Evolutionary conservation across 2,329 filamentous ascomycete genomes (phyloP).

Genomic region (Aspergillus alliaceus): DNA sequence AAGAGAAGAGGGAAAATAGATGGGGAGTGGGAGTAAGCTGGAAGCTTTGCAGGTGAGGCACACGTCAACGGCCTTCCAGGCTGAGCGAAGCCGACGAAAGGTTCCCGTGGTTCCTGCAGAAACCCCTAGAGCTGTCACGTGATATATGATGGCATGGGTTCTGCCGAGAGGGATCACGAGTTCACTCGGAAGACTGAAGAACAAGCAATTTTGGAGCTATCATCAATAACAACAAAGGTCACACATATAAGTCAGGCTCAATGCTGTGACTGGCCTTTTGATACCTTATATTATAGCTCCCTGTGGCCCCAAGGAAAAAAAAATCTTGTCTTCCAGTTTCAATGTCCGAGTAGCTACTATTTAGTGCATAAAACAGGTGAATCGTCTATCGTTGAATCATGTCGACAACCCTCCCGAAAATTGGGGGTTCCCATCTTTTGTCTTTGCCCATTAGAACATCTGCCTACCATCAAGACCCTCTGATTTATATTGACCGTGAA

Average conservation of each 20-base stretch:
- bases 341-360: background rate
- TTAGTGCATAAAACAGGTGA: background rate
- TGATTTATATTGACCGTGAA: constrained; percentile 53
- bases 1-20: constrained; percentile 26
- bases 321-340: background rate
- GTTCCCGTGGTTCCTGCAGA: constrained; percentile 27
- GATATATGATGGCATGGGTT: constrained; percentile 12
- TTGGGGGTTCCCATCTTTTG: constrained; percentile 23
- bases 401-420: constrained; percentile 30
- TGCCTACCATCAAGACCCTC: constrained; percentile 39
- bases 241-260: background rate
- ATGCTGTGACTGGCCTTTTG: background rate
- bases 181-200: background rate
- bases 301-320: background rate
- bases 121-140: constrained; percentile 26
- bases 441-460: constrained; percentile 32
- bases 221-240: background rate
- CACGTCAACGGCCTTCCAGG: constrained; percentile 31
- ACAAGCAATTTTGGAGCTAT: background rate
- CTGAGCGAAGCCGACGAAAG: constrained; percentile 28
- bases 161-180: constrained; percentile 8
- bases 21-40: constrained; percentile 16
- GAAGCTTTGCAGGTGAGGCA: constrained; percentile 26
- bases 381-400: constrained; percentile 21
- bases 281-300: background rate